These are phyloP conservation scores for Ceratocystis diversiconidia DNA, from an alignment of 2,329 filamentous ascomycete genomes.

Conservation along the genomic window DNA sequence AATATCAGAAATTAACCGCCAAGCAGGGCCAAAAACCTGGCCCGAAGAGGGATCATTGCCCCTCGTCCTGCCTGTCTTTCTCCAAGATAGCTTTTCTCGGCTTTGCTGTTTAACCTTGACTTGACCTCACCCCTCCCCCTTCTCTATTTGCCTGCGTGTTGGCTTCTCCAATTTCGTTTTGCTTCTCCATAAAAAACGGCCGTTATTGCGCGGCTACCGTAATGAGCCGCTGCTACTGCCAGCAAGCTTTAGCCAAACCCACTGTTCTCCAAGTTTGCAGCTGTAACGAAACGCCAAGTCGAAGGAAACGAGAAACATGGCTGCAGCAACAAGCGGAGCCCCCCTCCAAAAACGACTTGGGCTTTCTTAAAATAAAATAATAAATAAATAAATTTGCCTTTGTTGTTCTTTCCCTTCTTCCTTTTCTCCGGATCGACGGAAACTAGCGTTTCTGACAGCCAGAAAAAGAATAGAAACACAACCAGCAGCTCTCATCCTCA, in stretches of 20 bases:
- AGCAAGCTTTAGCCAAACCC: not conserved
- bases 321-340: not conserved
- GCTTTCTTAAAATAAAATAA: too few species aligned
- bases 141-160: not conserved
- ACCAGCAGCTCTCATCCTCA: not conserved
- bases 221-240: too few species aligned
- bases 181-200: not conserved
- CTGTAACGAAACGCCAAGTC: not conserved
- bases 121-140: not conserved
- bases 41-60: too few species aligned
- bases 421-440: not conserved
- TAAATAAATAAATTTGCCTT: not conserved
- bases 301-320: not conserved
- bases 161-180: not conserved
- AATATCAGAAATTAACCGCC: not conserved
- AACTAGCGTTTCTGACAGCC: slow-evolving; percentile 4
- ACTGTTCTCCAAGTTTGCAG: not conserved
- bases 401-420: not conserved
- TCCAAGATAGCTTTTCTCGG: not conserved
- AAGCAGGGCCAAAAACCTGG: too few species aligned
- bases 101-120: not conserved
- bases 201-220: not conserved
- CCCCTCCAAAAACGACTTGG: not conserved
- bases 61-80: not conserved
- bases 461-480: not conserved